A percentile compares a stretch with the other conserved stretches of the same genome.
Evolutionary conservation across 1,139 yeast species (phyloP).

Genomic region (Protomyces macrosporus): DNA sequence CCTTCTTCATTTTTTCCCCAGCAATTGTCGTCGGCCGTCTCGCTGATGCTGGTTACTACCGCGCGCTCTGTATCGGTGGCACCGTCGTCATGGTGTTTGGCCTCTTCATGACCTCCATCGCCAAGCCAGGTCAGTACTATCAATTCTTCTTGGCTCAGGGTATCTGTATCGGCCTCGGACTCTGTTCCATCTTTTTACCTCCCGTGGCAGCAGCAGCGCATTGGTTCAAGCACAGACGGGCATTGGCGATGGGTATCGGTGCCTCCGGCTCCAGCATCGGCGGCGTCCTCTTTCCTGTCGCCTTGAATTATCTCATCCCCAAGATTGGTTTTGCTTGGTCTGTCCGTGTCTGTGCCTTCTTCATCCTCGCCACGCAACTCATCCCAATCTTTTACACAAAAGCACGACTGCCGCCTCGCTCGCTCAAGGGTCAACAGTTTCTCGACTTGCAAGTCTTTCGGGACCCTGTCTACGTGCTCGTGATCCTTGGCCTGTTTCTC

Average conservation of each 20-base stretch:
- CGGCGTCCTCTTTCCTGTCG: slow-evolving; percentile 39
- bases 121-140: slow-evolving; percentile 42
- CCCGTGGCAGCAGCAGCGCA: slow-evolving; percentile 27
- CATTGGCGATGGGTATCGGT: slow-evolving; percentile 30
- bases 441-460: slow-evolving; percentile 33
- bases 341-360: slow-evolving; percentile 37
- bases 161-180: slow-evolving; percentile 29
- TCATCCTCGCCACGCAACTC: slow-evolving; percentile 31
- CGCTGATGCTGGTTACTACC: slow-evolving; percentile 46
- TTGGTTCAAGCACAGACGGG: slow-evolving; percentile 28
- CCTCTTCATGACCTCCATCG: slow-evolving; percentile 49
- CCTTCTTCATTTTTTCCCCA: slow-evolving; percentile 51
- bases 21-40: slow-evolving; percentile 57
- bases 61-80: slow-evolving; percentile 42
- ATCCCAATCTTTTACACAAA: slow-evolving; percentile 27
- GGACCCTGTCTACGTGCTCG: slow-evolving; percentile 37
- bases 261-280: slow-evolving; percentile 34
- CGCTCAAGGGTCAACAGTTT: slow-evolving; percentile 10
- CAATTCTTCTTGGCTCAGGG: slow-evolving; percentile 45
- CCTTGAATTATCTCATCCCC: slow-evolving; percentile 35
- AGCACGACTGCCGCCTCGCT: slow-evolving; percentile 31
- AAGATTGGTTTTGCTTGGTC: slow-evolving; percentile 39
- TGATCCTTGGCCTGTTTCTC: slow-evolving; percentile 36
- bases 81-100: slow-evolving; percentile 49
- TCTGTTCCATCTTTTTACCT: slow-evolving; percentile 31